These are phyloP conservation scores for Serendipita vermifera DNA, from an alignment of 768 basidiomycete species.

Conservation along the genomic window DNA sequence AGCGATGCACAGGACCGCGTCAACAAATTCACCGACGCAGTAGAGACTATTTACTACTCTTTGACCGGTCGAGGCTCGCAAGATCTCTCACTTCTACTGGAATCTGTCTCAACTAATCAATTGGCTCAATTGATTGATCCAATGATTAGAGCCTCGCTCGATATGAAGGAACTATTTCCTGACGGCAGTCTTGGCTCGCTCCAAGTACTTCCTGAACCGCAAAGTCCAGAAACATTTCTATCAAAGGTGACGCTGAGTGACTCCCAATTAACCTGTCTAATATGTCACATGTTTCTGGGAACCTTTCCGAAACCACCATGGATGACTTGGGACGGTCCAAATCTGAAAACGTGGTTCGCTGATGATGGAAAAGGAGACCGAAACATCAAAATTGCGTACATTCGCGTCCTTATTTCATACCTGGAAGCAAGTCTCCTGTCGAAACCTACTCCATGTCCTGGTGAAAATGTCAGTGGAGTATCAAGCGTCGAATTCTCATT, in stretches of 20 bases:
- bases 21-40: background rate
- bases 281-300: constrained; percentile 5
- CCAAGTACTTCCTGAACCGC: too few species aligned
- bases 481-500: too few species aligned
- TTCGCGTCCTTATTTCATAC: background rate
- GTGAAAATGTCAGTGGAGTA: too few species aligned
- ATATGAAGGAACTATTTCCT: background rate
- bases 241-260: background rate
- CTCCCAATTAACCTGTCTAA: background rate
- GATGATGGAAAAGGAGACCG: background rate
- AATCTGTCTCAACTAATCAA: background rate
- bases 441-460: too few species aligned
- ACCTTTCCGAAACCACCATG: background rate
- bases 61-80: background rate
- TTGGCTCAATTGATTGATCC: background rate
- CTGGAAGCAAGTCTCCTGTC: background rate
- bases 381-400: background rate
- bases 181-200: background rate
- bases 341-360: background rate
- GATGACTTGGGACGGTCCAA: background rate
- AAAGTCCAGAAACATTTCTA: too few species aligned
- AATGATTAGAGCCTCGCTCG: background rate
- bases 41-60: background rate
- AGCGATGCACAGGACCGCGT: background rate
- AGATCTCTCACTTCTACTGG: background rate